These are phyloP conservation scores for Jacaranda mimosifolia DNA, from an alignment of 257 asterid species.

Conservation along the genomic window DNA sequence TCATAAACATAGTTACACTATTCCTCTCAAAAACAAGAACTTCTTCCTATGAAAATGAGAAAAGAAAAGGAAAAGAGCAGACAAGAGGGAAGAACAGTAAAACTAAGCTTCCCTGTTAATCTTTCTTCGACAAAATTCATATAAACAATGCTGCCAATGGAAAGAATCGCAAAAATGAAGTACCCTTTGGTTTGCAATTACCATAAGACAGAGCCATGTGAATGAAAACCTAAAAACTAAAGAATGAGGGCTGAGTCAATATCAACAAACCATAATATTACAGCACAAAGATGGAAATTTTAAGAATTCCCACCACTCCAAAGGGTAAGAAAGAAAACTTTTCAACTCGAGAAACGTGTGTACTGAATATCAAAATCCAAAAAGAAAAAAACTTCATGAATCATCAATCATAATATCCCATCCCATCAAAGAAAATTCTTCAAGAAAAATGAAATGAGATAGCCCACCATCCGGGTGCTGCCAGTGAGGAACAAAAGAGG, in stretches of 20 bases:
- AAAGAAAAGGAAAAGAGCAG: neutral
- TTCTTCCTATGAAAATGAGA: neutral
- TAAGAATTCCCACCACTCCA: slow-evolving; percentile 24
- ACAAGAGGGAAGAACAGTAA: neutral
- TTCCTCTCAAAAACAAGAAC: slow-evolving; percentile 1
- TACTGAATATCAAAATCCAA: neutral
- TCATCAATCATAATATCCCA: neutral
- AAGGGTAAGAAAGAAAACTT: neutral
- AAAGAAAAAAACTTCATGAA: neutral
- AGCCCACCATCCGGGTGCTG: slow-evolving; percentile 9
- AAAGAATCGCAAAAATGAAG: slow-evolving; percentile 4
- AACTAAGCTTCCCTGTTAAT: neutral
- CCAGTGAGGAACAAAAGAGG: neutral
- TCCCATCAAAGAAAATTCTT: neutral
- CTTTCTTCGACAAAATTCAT: neutral
- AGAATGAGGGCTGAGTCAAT: neutral
- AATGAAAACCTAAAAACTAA: slow-evolving; percentile 17
- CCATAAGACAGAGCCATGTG: slow-evolving; percentile 5
- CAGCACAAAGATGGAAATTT: slow-evolving; percentile 2
- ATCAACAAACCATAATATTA: neutral
- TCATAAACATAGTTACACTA: neutral
- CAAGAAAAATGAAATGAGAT: neutral
- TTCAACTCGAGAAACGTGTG: neutral
- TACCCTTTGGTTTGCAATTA: neutral
- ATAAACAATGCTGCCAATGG: neutral